Conservation (phyloP, 176 grass and related monocot species). For the Thinopyrum elongatum region DNA sequence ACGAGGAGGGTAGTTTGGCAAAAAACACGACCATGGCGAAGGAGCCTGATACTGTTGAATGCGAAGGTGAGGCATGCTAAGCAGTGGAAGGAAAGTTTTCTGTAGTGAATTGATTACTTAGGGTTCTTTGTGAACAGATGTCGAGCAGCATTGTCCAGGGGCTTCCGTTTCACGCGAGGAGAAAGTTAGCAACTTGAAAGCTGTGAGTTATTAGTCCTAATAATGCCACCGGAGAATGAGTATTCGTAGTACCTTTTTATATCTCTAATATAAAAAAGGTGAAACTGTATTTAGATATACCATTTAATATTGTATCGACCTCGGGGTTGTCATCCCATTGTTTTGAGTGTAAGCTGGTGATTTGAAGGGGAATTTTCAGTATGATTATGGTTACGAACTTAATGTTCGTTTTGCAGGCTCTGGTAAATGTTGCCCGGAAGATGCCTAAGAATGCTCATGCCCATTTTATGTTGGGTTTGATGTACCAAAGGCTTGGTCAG, state of each 20-base stretch:
- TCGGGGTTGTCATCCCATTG: not conserved
- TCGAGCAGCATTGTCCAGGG: slow-evolving; percentile 85
- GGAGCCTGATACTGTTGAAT: slow-evolving; percentile 74
- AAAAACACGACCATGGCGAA: slow-evolving; percentile 48
- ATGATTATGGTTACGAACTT: slow-evolving; percentile 18
- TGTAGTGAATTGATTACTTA: slow-evolving; percentile 20
- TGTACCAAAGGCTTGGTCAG: slow-evolving; percentile 99
- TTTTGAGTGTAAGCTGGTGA: not conserved
- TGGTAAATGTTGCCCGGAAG: slow-evolving; percentile 85
- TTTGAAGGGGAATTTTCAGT: not conserved
- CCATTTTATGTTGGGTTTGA: slow-evolving; percentile 93
- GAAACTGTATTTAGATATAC: slow-evolving; percentile 1
- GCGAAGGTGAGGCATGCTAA: slow-evolving; percentile 61
- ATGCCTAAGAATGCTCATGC: slow-evolving; percentile 95
- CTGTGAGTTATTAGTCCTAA: slow-evolving; percentile 57
- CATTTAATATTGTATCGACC: not conserved
- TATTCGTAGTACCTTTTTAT: not conserved
- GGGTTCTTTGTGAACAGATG: slow-evolving; percentile 50
- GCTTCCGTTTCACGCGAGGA: slow-evolving; percentile 76
- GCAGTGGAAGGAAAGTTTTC: not conserved
- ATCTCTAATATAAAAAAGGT: not conserved
- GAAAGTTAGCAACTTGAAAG: slow-evolving; percentile 96
- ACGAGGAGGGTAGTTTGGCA: slow-evolving; percentile 50
- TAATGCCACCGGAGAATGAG: not conserved
- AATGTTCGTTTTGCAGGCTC: slow-evolving; percentile 57